Evolutionary conservation across 495 filamentous ascomycete genomes (phyloP), one percentile per base, ranked within the genome.

Genomic region (Penicillium simplicissimum): DNA sequence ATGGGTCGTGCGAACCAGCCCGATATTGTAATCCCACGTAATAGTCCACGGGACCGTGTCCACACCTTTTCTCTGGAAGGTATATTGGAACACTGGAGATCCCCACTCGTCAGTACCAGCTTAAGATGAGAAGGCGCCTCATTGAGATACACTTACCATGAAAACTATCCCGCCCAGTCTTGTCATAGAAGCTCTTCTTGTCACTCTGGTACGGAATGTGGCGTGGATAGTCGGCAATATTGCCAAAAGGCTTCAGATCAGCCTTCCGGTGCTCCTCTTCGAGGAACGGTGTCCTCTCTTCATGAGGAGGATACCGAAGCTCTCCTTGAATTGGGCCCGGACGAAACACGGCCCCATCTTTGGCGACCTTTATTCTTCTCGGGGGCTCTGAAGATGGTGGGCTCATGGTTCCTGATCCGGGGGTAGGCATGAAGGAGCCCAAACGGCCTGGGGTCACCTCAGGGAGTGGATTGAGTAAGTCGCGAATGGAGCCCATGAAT

Each of bases 11-110:
- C 93, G 87, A 54, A 97, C 94, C 28, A 97, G 88, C n/a, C 95
- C 95, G 58, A 93, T 87, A 61, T 93, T 92, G 74, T 97, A 97
- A 72, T 98, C 95, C 95, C 95, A 98, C 87, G 96, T 91, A 25
- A 98, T 86, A 8, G 80, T 84, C 79, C 91, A 93, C 52, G 80
- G 73, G 62, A 80, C 83, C 7, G 9, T 1, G n/a, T 87, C 84
- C 40, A 92, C 83, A 11, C 79, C 86, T 8, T 88, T 88, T 23
- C 88, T 71, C 66, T 85, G 84, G 77, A 96, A 98, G n/a, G 82
- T 87, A 74, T 98, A 98, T 59, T 94, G 87, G 73, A 93, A 97
- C 6, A 96, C 95, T 97, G 60, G 43, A 54, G 17, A 13, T 42
- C 33, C 52, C 15, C 8, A 56, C 19, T 23, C 21, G 13, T 42